Conservation (phyloP, 1,284 basidiomycete species). For the Ustilago trichophora region DNA sequence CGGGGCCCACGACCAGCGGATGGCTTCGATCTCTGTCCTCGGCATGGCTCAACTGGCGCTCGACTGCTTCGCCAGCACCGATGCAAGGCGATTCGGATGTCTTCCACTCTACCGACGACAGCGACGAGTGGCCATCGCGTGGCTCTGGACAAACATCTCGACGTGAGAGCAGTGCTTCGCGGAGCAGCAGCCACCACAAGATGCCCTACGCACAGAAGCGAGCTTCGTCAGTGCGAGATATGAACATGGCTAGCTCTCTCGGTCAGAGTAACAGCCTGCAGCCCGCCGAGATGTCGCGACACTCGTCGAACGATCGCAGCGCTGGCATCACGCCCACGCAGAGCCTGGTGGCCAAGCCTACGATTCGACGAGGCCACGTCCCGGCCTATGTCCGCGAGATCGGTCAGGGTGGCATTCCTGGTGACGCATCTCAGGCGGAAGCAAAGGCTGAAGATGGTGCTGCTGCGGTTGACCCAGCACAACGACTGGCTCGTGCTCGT, state of each 20-base stretch:
- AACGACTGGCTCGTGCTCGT: slow-evolving; percentile 19
- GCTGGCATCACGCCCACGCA: slow-evolving; percentile 49
- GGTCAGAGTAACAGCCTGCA: slow-evolving; percentile 10
- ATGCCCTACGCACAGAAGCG: slow-evolving; percentile 30
- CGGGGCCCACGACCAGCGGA: slow-evolving; percentile 34
- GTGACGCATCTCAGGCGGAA: slow-evolving; percentile 29
- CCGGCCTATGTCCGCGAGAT: slow-evolving; percentile 57
- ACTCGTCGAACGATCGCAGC: slow-evolving; percentile 14
- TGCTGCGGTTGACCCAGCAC: slow-evolving; percentile 14
- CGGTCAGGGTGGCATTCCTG: slow-evolving; percentile 55
- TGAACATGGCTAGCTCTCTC: slow-evolving; percentile 10
- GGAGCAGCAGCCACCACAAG: slow-evolving; percentile 25
- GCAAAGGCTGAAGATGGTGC: slow-evolving; percentile 8
- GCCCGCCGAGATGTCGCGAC: slow-evolving; percentile 11
- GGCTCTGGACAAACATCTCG: slow-evolving; percentile 10
- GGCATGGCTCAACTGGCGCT: slow-evolving; percentile 49
- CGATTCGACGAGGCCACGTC: slow-evolving; percentile 50
- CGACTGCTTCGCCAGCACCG: slow-evolving; percentile 33
- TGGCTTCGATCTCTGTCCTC: slow-evolving; percentile 52
- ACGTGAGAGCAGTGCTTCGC: slow-evolving; percentile 32
- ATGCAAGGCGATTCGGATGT: slow-evolving; percentile 32
- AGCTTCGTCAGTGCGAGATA: slow-evolving; percentile 22
- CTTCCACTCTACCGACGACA: slow-evolving; percentile 28
- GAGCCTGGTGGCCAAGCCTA: slow-evolving; percentile 51
- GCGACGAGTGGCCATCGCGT: slow-evolving; percentile 33